A percentile compares a stretch with the other conserved stretches of the same genome.
These are phyloP conservation scores for Saksenaea oblongispora DNA, from an alignment of 371 early-diverging fungal genomes.

Conservation along the genomic window DNA sequence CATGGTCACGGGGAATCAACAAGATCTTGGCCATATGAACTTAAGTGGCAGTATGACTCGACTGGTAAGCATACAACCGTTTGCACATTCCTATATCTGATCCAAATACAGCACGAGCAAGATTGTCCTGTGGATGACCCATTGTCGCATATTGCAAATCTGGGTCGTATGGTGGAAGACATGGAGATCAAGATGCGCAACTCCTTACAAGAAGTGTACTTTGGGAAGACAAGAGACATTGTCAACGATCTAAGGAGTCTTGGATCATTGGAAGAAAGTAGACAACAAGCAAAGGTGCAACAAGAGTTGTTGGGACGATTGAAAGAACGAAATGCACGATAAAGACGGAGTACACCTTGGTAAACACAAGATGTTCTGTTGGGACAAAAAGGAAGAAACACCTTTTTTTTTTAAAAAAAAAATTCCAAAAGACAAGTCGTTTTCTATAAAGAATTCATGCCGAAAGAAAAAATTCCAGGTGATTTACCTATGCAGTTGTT, in stretches of 20 bases:
- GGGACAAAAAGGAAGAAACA: background rate
- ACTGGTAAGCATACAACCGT: slow-evolving; percentile 59
- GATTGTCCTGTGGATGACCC: slow-evolving; percentile 79
- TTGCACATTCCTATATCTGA: background rate
- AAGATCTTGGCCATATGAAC: slow-evolving; percentile 77
- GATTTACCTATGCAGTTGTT: background rate
- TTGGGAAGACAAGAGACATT: slow-evolving; percentile 96
- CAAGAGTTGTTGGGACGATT: slow-evolving; percentile 72
- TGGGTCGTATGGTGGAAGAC: slow-evolving; percentile 97
- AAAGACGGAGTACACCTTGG: background rate
- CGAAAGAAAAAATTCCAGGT: background rate
- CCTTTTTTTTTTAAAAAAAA: background rate
- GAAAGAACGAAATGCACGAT: slow-evolving; percentile 45
- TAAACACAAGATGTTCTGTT: background rate
- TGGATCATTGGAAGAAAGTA: slow-evolving; percentile 68
- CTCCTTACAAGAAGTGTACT: slow-evolving; percentile 92
- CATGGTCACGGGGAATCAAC: slow-evolving; percentile 67
- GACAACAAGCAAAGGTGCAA: slow-evolving; percentile 69
- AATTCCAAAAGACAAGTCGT: background rate
- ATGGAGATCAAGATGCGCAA: slow-evolving; percentile 97
- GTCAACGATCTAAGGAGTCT: slow-evolving; percentile 89
- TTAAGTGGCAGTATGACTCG: slow-evolving; percentile 93
- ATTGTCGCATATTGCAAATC: slow-evolving; percentile 85
- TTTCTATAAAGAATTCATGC: background rate
- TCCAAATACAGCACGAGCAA: slow-evolving; percentile 65